These are phyloP conservation scores for Cyphellophora attinorum DNA, from an alignment of 2,329 filamentous ascomycete species.

Conservation along the genomic window DNA sequence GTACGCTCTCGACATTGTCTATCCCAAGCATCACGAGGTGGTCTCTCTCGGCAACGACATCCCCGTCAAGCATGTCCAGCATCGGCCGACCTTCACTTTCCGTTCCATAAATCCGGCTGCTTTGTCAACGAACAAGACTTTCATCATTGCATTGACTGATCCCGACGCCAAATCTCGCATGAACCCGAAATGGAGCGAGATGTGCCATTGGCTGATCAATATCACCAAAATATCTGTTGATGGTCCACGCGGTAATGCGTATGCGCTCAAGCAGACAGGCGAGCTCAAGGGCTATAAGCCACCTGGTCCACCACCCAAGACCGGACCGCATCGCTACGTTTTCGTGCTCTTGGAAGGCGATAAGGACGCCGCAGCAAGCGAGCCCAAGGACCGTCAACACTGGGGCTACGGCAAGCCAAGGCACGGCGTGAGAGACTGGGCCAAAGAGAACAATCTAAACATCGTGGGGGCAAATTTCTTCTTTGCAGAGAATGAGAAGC, in stretches of 20 bases:
- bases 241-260: conserved; percentile 6
- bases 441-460: conserved; percentile 20
- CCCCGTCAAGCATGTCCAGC: conserved; percentile 32
- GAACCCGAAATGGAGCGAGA: conserved; percentile 46
- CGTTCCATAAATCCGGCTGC: conserved; percentile 18
- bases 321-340: conserved; percentile 49
- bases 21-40: conserved; percentile 32
- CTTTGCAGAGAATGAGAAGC: conserved; percentile 20
- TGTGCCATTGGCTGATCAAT: conserved; percentile 45
- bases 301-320: conserved; percentile 45
- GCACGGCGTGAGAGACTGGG: conserved; percentile 36
- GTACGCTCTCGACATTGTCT: conserved; percentile 40
- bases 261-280: conserved; percentile 14
- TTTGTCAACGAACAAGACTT: conserved; percentile 21
- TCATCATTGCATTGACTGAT: conserved; percentile 45
- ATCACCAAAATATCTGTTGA: conserved; percentile 17
- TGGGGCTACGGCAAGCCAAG: conserved; percentile 45
- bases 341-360: conserved; percentile 40
- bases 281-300: conserved; percentile 42
- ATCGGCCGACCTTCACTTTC: conserved; percentile 31
- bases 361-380: conserved; percentile 30
- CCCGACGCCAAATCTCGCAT: conserved; percentile 48
- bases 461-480: conserved; percentile 23
- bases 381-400: conserved; percentile 34
- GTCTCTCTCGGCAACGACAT: conserved; percentile 47